Evolutionary conservation across 495 filamentous ascomycete genomes (phyloP).

Genomic region (Chaetomium cochliodes): DNA sequence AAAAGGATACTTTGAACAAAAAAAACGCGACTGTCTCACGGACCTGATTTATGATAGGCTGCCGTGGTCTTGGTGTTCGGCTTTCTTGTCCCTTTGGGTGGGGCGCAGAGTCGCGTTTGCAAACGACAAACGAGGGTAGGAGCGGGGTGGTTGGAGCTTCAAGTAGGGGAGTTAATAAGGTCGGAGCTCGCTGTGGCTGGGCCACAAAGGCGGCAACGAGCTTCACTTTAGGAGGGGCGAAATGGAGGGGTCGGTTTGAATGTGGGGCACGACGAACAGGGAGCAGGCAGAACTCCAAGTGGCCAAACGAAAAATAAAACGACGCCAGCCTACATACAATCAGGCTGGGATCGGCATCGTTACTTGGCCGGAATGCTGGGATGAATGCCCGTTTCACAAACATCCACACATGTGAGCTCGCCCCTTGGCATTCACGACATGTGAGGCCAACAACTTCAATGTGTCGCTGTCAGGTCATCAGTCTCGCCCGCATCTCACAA

Average conservation of each 20-base stretch:
- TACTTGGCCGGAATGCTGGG: background rate
- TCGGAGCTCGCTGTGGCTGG: conserved; percentile 14
- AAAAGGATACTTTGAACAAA: conserved; percentile 31
- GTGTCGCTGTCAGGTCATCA: background rate
- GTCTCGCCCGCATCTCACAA: background rate
- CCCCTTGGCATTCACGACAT: background rate
- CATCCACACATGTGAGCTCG: background rate
- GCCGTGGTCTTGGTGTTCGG: conserved; percentile 1
- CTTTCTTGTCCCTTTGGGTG: background rate
- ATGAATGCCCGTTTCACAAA: background rate
- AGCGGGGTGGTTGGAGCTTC: conserved; percentile 19
- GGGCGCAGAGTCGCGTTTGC: conserved; percentile 14
- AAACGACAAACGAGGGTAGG: conserved; percentile 12
- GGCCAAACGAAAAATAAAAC: background rate
- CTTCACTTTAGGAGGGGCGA: background rate
- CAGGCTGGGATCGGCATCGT: background rate
- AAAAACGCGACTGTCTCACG: background rate
- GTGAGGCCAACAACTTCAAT: background rate
- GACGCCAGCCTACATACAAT: background rate
- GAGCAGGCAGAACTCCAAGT: background rate
- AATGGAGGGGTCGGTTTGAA: conserved; percentile 9
- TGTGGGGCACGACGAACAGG: conserved; percentile 4
- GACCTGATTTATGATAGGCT: conserved; percentile 15
- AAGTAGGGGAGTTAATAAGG: conserved; percentile 8
- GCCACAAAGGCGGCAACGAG: background rate